phyloP scores from a whole-genome alignment of 306 rosid species.

The Canavalia ensiformis region DNA sequence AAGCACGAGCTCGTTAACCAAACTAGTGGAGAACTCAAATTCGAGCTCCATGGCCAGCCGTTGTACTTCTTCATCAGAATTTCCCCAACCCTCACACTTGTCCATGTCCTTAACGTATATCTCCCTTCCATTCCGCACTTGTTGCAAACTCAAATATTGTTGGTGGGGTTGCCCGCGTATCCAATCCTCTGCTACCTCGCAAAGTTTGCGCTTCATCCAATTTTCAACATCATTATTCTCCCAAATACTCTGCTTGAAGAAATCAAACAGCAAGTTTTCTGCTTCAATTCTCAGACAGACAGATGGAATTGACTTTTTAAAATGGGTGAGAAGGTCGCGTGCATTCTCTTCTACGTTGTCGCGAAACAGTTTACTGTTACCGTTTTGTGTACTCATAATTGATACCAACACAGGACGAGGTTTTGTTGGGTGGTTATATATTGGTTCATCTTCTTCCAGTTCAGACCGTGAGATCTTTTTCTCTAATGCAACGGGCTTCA shows the following conservation, averaged over 20 bases:
- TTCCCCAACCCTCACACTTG: constrained; percentile 53
- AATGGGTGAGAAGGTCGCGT: constrained; percentile 44
- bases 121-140: constrained; percentile 9
- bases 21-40: constrained; percentile 54
- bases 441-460: constrained; percentile 18
- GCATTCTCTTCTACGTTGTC: constrained; percentile 41
- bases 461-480: constrained; percentile 48
- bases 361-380: neutral
- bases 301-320: constrained; percentile 6
- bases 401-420: neutral
- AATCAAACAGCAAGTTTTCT: constrained; percentile 62
- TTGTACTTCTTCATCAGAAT: constrained; percentile 46
- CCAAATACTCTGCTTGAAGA: constrained; percentile 48
- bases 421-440: neutral
- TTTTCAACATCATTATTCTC: constrained; percentile 10
- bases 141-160: constrained; percentile 61
- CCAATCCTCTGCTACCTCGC: constrained; percentile 60
- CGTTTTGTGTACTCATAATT: neutral
- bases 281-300: constrained; percentile 16
- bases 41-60: constrained; percentile 55
- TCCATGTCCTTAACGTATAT: constrained; percentile 56
- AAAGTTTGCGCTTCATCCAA: neutral
- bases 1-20: constrained; percentile 58
- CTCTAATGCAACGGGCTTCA: constrained; percentile 61
- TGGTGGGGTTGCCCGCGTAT: constrained; percentile 41